Percentiles rank a stretch among this genome's conserved stretches.
Conservation (phyloP, 768 basidiomycete genomes). For the Asterophora lycoperdoides region DNA sequence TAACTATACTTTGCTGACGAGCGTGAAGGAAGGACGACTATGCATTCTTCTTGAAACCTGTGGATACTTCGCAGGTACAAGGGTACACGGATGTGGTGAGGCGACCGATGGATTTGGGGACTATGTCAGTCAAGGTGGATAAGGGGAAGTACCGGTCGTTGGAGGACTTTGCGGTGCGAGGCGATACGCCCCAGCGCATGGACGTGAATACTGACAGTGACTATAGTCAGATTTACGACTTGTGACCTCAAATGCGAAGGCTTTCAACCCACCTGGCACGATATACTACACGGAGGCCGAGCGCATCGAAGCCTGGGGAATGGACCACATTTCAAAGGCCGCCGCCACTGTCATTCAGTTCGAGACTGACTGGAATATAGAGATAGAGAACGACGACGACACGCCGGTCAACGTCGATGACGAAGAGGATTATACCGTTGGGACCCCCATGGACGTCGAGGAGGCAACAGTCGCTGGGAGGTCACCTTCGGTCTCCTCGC, state of each 20-base stretch:
- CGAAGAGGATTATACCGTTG: constrained; percentile 31
- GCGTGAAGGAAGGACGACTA: constrained; percentile 74
- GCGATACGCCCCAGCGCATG: constrained; percentile 1
- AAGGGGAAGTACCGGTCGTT: constrained; percentile 73
- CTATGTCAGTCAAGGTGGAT: constrained; percentile 75
- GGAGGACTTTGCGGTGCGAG: constrained; percentile 72
- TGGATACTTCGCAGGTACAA: constrained; percentile 54
- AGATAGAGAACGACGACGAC: constrained; percentile 66
- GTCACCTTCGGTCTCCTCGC: constrained; percentile 44
- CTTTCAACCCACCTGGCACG: constrained; percentile 69
- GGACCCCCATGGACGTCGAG: constrained; percentile 46
- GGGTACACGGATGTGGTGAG: constrained; percentile 69
- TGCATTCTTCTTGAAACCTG: constrained; percentile 74
- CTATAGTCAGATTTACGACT: constrained; percentile 63
- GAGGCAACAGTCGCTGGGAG: constrained; percentile 34
- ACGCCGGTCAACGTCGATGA: constrained; percentile 35
- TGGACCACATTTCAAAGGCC: constrained; percentile 71
- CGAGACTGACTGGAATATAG: constrained; percentile 82
- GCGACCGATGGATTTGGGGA: constrained; percentile 90
- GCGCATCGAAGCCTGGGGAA: constrained; percentile 61
- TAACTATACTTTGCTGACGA: constrained; percentile 9
- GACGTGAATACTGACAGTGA: constrained; percentile 4
- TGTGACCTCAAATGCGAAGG: constrained; percentile 69
- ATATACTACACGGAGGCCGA: constrained; percentile 76
- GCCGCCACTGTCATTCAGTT: constrained; percentile 73